Base-by-base conservation (phyloP, 2,329 filamentous ascomycete genomes). In the Corynespora cassiicola region DNA sequence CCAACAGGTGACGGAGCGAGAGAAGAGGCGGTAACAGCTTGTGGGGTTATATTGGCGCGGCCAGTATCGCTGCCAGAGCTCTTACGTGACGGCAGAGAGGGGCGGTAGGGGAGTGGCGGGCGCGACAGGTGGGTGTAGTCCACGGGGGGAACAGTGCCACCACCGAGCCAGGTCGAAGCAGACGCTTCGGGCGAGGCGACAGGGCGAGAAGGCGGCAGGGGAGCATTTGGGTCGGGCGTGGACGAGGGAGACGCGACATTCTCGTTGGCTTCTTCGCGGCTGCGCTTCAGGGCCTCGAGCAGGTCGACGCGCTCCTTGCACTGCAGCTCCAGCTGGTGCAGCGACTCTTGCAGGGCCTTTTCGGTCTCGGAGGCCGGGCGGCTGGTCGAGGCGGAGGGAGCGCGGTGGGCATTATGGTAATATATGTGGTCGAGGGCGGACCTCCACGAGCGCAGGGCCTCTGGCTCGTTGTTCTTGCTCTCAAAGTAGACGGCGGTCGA, bases 401-500 rank as follows among this genome's bases (percentile, higher is more conserved):
- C 77, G 61, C 84, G 85, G 65, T 86, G 88, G 42, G 88, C 84
- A 66, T 90, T 87, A 70, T 94, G 86, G 59, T 91, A 88, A 65
- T 88, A 86, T 58, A 99, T 95, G 49, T 91, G 86, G 51, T 92
- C 87, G 38, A 97, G 85, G 4, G 91, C 92, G 42, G 83, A 82
- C 65, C 83, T 87, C 94, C 94, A 99, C 62, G 89, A 91, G 60
- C 89, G 81, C 68, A 95, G 80, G 10, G 94, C 92, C 76, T 97
- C 92, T 41, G 80, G 75, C 73, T 97, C 91, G 66, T 96, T 92
- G 53, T 89, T 90, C 90, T 96, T 87, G 66, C 86, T 84, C 74
- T 99, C 94, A 69, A 96, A 96, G 73, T 96, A 96, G 36, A 96
- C 88, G 24, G 92, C 92, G 2, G 91, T 97, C 10, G 91, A 96